Percentiles rank a stretch among this genome's conserved stretches.
Conservation (phyloP, 805 yeast genomes). For the Saccharomyces paradoxus region DNA sequence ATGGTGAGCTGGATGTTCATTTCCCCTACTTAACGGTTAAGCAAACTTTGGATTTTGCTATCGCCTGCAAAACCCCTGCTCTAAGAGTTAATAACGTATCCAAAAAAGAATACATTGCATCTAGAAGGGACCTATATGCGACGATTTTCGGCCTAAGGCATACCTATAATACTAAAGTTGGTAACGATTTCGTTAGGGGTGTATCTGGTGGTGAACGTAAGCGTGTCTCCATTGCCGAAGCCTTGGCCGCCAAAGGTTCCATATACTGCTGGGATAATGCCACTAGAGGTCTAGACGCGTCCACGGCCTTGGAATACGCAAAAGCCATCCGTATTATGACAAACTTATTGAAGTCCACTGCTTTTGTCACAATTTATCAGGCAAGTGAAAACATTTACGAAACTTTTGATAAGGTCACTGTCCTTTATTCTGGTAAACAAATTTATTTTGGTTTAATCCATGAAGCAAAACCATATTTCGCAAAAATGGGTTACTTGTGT, state of each 20-base stretch:
- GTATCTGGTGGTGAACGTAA: conserved; percentile 72
- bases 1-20: conserved; percentile 61
- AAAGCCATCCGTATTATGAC: conserved; percentile 51
- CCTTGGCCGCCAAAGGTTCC: conserved; percentile 37
- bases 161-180: conserved; percentile 47
- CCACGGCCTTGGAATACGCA: conserved; percentile 58
- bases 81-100: conserved; percentile 41
- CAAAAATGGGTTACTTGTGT: conserved; percentile 47
- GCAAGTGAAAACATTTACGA: conserved; percentile 51
- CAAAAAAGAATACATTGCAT: conserved; percentile 41
- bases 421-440: conserved; percentile 47
- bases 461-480: conserved; percentile 44
- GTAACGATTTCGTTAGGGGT: conserved; percentile 56
- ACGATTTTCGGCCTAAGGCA: conserved; percentile 47
- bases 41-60: conserved; percentile 63
- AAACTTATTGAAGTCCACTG: conserved; percentile 40
- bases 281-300: conserved; percentile 70
- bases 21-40: conserved; percentile 71
- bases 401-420: conserved; percentile 45
- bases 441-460: conserved; percentile 47
- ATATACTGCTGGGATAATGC: conserved; percentile 65
- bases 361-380: conserved; percentile 54
- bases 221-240: conserved; percentile 70
- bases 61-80: conserved; percentile 59
- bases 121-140: conserved; percentile 31